Evolutionary conservation across 2,329 filamentous ascomycete genomes (phyloP).

Genomic region (Akanthomyces uredinophilus): DNA sequence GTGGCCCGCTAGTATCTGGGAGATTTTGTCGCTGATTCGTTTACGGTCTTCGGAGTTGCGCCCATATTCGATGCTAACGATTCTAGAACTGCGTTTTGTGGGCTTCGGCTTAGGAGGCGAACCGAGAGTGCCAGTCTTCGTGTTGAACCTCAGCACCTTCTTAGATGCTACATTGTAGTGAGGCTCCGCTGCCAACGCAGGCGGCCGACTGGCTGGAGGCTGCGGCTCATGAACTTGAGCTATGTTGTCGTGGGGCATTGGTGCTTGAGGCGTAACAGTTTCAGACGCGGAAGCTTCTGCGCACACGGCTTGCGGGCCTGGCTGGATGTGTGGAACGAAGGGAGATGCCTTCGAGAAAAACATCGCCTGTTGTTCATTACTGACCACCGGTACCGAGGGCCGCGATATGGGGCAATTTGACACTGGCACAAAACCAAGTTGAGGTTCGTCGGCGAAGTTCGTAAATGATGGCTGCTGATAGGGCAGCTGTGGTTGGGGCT

Average conservation of each 20-base stretch:
- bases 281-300: background rate
- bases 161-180: slow-evolving; percentile 20
- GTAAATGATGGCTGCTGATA: background rate
- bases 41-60: slow-evolving; percentile 38
- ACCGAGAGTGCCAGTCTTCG: slow-evolving; percentile 57
- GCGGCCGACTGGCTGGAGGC: background rate
- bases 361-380: background rate
- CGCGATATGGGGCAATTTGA: background rate
- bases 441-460: background rate
- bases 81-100: slow-evolving; percentile 26
- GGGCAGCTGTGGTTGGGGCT: background rate
- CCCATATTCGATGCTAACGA: slow-evolving; percentile 59
- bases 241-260: background rate
- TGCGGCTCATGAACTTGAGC: too few species aligned
- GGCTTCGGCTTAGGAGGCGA: slow-evolving; percentile 54
- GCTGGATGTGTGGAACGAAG: background rate
- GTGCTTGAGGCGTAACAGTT: background rate
- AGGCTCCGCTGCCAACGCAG: background rate
- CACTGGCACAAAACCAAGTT: background rate
- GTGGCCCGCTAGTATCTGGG: slow-evolving; percentile 50
- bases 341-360: background rate
- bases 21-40: slow-evolving; percentile 55
- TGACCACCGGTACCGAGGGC: too few species aligned
- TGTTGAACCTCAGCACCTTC: slow-evolving; percentile 53
- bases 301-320: background rate